Conservation (phyloP, 2,329 filamentous ascomycete species). For the Aspergillus ibericus region DNA sequence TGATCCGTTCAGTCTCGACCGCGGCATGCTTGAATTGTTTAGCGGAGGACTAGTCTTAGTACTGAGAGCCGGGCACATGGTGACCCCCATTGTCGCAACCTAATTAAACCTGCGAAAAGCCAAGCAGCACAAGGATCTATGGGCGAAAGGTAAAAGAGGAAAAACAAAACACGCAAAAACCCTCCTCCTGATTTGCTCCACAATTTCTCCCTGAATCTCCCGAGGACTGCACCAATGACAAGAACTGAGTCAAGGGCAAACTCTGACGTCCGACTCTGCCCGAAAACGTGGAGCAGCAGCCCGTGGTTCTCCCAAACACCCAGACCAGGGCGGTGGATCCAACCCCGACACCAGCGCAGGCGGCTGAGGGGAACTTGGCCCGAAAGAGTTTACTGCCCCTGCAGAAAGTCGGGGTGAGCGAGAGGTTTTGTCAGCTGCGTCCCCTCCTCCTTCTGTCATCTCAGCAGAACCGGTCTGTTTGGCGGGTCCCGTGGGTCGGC, state of each 20-base stretch:
- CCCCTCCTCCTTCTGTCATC: constrained; percentile 2
- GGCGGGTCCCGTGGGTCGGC: constrained; percentile 6
- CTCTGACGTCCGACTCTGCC: constrained; percentile 13
- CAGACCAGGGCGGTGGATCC: constrained; percentile 4
- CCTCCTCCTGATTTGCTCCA: neutral
- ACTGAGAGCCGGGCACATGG: neutral
- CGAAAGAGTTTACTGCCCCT: constrained; percentile 7
- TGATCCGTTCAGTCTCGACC: neutral
- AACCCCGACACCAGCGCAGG: neutral
- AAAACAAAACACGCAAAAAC: neutral
- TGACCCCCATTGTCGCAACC: neutral
- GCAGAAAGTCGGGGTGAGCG: neutral
- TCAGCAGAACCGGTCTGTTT: neutral
- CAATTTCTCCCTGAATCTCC: constrained; percentile 11
- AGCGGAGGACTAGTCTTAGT: neutral
- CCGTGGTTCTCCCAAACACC: constrained; percentile 1
- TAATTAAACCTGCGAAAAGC: neutral
- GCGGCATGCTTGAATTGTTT: neutral
- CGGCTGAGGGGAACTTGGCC: constrained; percentile 1
- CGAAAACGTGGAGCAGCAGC: constrained; percentile 14
- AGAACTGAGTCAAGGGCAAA: neutral
- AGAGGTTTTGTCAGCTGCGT: neutral
- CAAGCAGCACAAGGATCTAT: neutral
- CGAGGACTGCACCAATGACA: constrained; percentile 6
- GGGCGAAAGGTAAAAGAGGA: neutral